A percentile compares a stretch with the other conserved stretches of the same genome.
These are phyloP conservation scores for Ambrosiella beaveri DNA, from an alignment of 2,329 filamentous ascomycete species.

Conservation along the genomic window DNA sequence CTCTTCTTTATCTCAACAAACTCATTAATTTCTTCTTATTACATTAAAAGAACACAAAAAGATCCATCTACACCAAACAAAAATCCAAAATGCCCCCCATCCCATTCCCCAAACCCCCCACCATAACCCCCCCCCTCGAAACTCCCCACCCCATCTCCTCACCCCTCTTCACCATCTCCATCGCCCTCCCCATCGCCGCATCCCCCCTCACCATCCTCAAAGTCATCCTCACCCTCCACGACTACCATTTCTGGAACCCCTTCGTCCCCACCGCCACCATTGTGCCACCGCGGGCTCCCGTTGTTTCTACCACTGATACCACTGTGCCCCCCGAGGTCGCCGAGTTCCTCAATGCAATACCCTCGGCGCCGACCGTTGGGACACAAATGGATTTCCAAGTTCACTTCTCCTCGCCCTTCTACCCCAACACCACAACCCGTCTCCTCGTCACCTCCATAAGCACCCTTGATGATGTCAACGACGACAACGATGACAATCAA, in stretches of 20 bases:
- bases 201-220: not conserved
- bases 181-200: not conserved
- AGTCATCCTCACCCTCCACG: not conserved
- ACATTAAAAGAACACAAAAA: not conserved
- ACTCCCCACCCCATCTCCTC: not conserved
- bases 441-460: not conserved
- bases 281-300: no score
- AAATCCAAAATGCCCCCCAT: not conserved
- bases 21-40: not conserved
- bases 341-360: no score
- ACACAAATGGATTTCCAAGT: not conserved
- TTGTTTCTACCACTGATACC: no score
- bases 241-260: conserved; percentile 5
- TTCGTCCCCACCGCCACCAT: not conserved
- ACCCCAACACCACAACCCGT: not conserved
- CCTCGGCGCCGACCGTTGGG: not conserved
- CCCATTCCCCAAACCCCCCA: not conserved
- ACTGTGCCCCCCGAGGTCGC: no score
- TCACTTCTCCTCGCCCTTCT: not conserved
- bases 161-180: not conserved
- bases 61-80: not conserved
- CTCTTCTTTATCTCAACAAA: no score
- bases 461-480: no score
- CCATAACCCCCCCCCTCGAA: not conserved
- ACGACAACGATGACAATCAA: not conserved